Evolutionary conservation across 2,329 filamentous ascomycete species (phyloP), one percentile per base, ranked within the genome.

Genomic region (Pyrenochaeta sp.): DNA sequence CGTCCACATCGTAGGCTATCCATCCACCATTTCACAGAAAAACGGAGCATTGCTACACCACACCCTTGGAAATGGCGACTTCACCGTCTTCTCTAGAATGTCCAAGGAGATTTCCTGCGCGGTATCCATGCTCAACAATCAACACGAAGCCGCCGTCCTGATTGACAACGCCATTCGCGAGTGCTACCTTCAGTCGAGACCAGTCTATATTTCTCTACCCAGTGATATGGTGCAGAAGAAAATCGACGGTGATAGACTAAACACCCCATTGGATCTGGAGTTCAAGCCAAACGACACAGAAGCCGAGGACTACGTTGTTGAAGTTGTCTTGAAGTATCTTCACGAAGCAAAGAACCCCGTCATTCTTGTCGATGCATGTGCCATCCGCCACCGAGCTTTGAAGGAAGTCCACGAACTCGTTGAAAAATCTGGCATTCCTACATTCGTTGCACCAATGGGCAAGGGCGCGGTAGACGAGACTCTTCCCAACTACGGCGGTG

Each of bases 381-480:
- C 89, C 8, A 85, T 91, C 53, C 84, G 90, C 22, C 88, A 94
- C 64, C 80, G 86, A 28, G 87, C 88, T 11, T 71, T 92, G 1
- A 71, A 83, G 1, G 89, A 94, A 69, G 84, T 90, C 13, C 84
- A 89, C 56, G 81, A 82, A 6, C 76, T 96, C 11, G 76, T 95
- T 37, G 77, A 86, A 48, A 89, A 86, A 69, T 89, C 89, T 1
- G 78, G 83, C 3, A 76, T 96, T 6, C 90, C 91, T 4, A 87
- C 89, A 0, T 95, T 94, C 59, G 88, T 92, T n/a, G 88, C 90
- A 0, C 89, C 90, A 2, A 95, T 95, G 88, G 90, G 90, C 32
- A 96, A 96, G 74, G 83, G 90, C 13, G 88, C 88, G 14, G 81
- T 96, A 32, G 81, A 94, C 60, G 90, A 96, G 71, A 81, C 81